Percentiles rank a stretch among this genome's conserved stretches.
Evolutionary conservation across 2,329 filamentous ascomycete species (phyloP).

Genomic region (Penicillium sp.): DNA sequence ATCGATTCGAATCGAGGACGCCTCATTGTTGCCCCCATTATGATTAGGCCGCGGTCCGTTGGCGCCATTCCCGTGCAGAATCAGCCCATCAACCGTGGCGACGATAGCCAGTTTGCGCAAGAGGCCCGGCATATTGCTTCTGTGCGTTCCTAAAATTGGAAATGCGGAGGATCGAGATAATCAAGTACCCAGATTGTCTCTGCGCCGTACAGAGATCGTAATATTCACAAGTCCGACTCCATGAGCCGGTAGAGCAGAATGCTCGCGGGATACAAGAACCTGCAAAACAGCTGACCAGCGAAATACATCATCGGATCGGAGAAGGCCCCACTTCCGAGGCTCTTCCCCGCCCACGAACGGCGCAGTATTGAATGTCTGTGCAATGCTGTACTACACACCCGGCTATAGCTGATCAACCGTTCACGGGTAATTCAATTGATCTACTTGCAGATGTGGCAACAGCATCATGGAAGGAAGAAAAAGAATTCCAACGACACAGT

Average conservation of each 20-base stretch:
- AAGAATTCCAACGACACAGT: constrained; percentile 21
- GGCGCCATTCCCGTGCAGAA: constrained; percentile 70
- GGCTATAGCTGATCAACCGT: too few relatives aligned
- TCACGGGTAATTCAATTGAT: not conserved
- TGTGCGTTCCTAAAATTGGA: not conserved
- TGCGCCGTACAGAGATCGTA: not conserved
- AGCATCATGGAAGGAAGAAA: constrained; percentile 9
- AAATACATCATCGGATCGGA: constrained; percentile 32
- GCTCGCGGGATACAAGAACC: constrained; percentile 19
- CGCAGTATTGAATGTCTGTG: too few relatives aligned
- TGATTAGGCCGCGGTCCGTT: constrained; percentile 46
- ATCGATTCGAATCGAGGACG: constrained; percentile 67
- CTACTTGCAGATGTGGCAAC: not conserved
- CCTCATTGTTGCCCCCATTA: constrained; percentile 55
- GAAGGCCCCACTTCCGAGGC: constrained; percentile 23
- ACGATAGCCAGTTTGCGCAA: constrained; percentile 79
- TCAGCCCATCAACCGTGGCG: constrained; percentile 78
- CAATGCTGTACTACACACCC: not conserved
- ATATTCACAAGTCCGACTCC: not conserved
- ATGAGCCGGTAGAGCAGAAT: not conserved
- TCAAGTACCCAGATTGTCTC: not conserved
- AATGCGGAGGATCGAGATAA: constrained; percentile 6
- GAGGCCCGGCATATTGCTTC: constrained; percentile 68
- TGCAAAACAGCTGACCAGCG: constrained; percentile 29
- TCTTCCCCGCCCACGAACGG: not conserved